A percentile compares a stretch with the other conserved stretches of the same genome.
Evolutionary conservation across 2,329 filamentous ascomycete genomes (phyloP).

Genomic region (Arthrobotrys sphaeroides): DNA sequence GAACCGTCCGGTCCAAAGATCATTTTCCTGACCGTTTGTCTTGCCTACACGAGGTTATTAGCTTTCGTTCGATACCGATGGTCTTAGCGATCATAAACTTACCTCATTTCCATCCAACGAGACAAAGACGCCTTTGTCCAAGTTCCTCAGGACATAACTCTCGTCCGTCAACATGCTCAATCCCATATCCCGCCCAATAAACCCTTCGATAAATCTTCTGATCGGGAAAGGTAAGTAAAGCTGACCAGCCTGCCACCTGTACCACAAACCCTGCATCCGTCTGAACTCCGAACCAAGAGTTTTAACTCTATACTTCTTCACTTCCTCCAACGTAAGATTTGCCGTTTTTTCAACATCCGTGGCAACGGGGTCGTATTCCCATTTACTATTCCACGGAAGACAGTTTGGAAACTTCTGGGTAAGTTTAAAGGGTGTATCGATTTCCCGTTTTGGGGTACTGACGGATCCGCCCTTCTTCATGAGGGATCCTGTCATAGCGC

Average conservation of each 20-base stretch:
- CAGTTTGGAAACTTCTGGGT: conserved; percentile 7
- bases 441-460: neutral
- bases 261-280: conserved; percentile 39
- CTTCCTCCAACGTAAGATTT: neutral
- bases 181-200: neutral
- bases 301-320: neutral
- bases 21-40: conserved; percentile 13
- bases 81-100: conserved; percentile 4
- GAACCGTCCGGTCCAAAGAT: conserved; percentile 27
- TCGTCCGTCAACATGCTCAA: conserved; percentile 29
- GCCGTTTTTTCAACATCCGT: neutral
- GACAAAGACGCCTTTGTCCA: conserved; percentile 34
- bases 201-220: conserved; percentile 28
- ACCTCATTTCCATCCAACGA: conserved; percentile 21
- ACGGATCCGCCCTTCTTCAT: neutral
- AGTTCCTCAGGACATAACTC: conserved; percentile 35
- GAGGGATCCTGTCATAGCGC: neutral
- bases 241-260: conserved; percentile 17
- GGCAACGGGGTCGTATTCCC: conserved; percentile 14
- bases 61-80: neutral
- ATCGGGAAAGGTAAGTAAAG: conserved; percentile 24
- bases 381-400: conserved; percentile 21
- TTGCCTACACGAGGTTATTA: conserved; percentile 1
- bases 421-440: conserved; percentile 37
- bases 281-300: conserved; percentile 7